These are phyloP conservation scores for Cladophialophora yegresii DNA, from an alignment of 2,329 filamentous ascomycete species.

Conservation along the genomic window DNA sequence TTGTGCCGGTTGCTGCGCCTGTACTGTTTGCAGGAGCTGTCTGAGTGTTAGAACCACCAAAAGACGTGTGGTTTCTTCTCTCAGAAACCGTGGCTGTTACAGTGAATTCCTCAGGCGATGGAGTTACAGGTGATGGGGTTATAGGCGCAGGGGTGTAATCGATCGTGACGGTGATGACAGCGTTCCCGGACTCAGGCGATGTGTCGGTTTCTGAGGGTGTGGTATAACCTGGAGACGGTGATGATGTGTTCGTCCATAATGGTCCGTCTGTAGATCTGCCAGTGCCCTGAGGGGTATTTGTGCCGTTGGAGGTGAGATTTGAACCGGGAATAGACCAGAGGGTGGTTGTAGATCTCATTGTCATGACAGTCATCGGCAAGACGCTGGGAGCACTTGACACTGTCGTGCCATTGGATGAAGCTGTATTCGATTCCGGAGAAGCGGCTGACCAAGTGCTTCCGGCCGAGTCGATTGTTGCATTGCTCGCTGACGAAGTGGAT, in stretches of 20 bases:
- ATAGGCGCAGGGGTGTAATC: slow-evolving; percentile 8
- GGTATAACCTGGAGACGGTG: neutral
- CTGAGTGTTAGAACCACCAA: neutral
- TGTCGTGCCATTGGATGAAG: neutral
- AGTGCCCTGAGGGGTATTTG: neutral
- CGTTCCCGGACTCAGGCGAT: neutral
- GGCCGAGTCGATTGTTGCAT: neutral
- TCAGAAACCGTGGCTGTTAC: slow-evolving; percentile 16
- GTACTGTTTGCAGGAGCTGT: neutral
- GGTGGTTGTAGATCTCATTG: slow-evolving; percentile 1
- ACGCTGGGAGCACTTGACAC: slow-evolving; percentile 1
- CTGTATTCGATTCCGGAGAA: neutral
- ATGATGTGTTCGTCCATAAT: slow-evolving; percentile 16
- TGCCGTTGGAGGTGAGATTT: slow-evolving; percentile 5
- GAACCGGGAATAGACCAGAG: neutral
- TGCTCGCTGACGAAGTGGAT: neutral
- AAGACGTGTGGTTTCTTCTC: neutral
- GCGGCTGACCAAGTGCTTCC: neutral
- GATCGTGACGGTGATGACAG: slow-evolving; percentile 19
- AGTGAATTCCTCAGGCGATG: slow-evolving; percentile 19
- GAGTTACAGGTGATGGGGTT: slow-evolving; percentile 15
- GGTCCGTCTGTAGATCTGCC: slow-evolving; percentile 2
- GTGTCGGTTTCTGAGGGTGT: slow-evolving; percentile 1
- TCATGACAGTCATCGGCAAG: slow-evolving; percentile 2
- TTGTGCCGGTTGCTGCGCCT: neutral